Conservation (phyloP, 176 grass and related monocot genomes). For the Oryza officinalis region DNA sequence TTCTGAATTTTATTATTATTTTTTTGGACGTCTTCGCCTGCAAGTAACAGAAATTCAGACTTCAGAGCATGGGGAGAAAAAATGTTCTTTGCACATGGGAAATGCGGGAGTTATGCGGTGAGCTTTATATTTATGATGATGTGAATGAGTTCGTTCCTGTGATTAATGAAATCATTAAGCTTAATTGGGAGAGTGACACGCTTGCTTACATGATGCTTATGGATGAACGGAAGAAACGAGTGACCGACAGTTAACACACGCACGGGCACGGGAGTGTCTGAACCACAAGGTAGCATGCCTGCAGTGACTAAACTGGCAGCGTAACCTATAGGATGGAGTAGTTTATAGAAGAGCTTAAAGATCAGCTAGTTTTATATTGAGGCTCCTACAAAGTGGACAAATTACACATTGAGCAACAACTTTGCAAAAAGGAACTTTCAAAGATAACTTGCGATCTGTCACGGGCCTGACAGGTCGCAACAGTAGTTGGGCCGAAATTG, state of each 20-base stretch:
- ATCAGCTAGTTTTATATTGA: too few species aligned
- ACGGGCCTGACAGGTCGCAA: too few species aligned
- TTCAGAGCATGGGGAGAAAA: not conserved
- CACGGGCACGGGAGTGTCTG: not conserved
- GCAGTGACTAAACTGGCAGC: not conserved
- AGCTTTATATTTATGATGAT: not conserved
- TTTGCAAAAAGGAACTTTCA: too few species aligned
- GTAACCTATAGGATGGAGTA: too few species aligned
- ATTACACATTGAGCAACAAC: too few species aligned
- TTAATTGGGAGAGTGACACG: not conserved
- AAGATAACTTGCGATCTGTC: too few species aligned
- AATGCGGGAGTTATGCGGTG: slow-evolving; percentile 4
- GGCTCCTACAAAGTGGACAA: too few species aligned
- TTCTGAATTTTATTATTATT: not conserved
- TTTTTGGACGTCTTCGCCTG: not conserved
- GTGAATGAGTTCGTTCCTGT: not conserved
- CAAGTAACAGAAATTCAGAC: not conserved
- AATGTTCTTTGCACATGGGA: slow-evolving; percentile 14
- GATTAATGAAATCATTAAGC: not conserved
- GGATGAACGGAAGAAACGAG: not conserved
- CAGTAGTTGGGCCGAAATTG: too few species aligned
- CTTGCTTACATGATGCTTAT: not conserved
- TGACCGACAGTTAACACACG: not conserved
- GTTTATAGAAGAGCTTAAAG: too few species aligned
- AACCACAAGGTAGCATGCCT: not conserved